Base-by-base conservation (phyloP, 306 rosid species). In the Vigna hirtella region DNA sequence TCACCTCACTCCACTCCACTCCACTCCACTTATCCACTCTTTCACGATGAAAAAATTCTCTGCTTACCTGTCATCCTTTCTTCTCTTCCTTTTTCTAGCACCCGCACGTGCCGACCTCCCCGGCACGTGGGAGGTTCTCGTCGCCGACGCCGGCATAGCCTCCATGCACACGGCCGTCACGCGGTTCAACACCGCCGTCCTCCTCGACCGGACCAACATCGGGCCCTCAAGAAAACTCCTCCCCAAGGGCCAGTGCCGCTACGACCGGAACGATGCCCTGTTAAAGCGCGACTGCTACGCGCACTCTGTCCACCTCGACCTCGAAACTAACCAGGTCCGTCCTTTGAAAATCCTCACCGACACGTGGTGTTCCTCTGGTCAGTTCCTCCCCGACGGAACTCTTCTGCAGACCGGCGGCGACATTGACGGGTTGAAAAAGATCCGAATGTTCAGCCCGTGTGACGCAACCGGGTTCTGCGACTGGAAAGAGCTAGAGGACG, bases 81-180 rank as follows among this genome's bases (percentile, higher is more conserved):
- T 75, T 50, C 0, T 66, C 34, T 7, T 28, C 2, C 26, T 80
- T 50, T 22, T 81, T 9, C 13, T 26, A 1, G 45, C 16, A 3
- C 26, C 9, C 9, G 24, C 93, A 9, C 85, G 67, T 73, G 94
- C 91, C 7, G 83, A 86, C 0, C 96, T 94, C 74, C 98, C 98
- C 4, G 98, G 98, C 86, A 82, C 91, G 76, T 94, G 98, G 98
- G 93, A 94, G 52, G 85, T 87, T 2, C 84, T 94, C 1, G 76
- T 88, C 0, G 28, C 86, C 38, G 79, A 91, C 74, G 97, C 98
- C 9, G 98, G 98, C 77, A 66, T 94, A 45, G 79, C 98, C 62
- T 94, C 98, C 66, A 94, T 94, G 97, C 98, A 94, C 87, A 91
- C 98, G 4, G 93, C 91, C 50, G 97, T 94, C 61, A 94, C 98